Conservation (phyloP, 1,284 basidiomycete genomes). For the Fomitopsis betulina region DNA sequence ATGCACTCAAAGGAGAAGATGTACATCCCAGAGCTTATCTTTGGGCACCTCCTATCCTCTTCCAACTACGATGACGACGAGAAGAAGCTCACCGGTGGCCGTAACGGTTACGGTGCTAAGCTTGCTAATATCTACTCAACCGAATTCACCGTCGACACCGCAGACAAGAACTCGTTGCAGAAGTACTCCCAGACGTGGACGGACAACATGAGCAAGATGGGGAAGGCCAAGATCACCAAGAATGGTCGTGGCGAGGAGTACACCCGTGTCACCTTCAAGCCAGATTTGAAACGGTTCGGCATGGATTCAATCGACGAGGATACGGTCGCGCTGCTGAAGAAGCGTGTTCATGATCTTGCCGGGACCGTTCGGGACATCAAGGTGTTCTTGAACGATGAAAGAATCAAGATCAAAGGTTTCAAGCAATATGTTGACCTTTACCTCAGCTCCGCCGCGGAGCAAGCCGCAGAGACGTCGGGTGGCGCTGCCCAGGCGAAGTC, state of each 20-base stretch:
- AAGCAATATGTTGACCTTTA: slow-evolving; percentile 98
- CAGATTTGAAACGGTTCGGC: slow-evolving; percentile 89
- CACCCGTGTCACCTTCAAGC: slow-evolving; percentile 94
- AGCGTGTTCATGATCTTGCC: slow-evolving; percentile 97
- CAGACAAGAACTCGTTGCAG: slow-evolving; percentile 81
- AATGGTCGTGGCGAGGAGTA: slow-evolving; percentile 86
- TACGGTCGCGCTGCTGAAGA: slow-evolving; percentile 85
- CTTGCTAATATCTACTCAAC: slow-evolving; percentile 98
- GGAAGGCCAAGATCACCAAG: slow-evolving; percentile 90
- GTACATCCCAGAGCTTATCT: slow-evolving; percentile 97
- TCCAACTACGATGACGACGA: slow-evolving; percentile 99
- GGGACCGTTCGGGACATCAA: slow-evolving; percentile 94
- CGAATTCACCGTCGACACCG: slow-evolving; percentile 97
- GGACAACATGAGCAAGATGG: slow-evolving; percentile 89
- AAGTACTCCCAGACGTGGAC: slow-evolving; percentile 97
- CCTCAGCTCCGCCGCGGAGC: slow-evolving; percentile 66
- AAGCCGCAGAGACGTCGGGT: slow-evolving; percentile 61
- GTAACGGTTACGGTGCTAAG: slow-evolving; percentile 98
- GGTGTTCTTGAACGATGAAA: slow-evolving; percentile 90
- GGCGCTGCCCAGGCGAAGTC: slow-evolving; percentile 76
- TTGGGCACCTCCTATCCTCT: slow-evolving; percentile 92
- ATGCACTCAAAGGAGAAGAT: slow-evolving; percentile 92
- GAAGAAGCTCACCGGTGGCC: slow-evolving; percentile 97
- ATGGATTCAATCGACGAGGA: slow-evolving; percentile 94
- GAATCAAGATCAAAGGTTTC: slow-evolving; percentile 93